These are phyloP conservation scores for Lentinula novae-zelandiae DNA, from an alignment of 1,284 basidiomycete genomes.

Conservation along the genomic window DNA sequence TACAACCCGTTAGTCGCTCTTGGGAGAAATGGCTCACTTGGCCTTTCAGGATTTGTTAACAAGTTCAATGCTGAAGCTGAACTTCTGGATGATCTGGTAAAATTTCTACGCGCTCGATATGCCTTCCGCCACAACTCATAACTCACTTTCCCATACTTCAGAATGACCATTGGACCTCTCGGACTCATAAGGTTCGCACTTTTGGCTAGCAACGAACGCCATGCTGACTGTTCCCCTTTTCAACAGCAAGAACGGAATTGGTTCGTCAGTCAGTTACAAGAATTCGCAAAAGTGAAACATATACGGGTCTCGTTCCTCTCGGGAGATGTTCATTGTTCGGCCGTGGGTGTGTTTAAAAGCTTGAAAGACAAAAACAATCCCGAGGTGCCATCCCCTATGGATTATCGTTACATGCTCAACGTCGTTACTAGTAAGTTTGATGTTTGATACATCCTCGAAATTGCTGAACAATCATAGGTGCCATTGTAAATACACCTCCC, in stretches of 20 bases:
- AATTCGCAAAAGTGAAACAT: conserved; percentile 56
- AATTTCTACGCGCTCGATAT: conserved; percentile 18
- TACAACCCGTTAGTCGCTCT: conserved; percentile 79
- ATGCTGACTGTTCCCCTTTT: conserved; percentile 2
- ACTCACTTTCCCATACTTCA: conserved; percentile 22
- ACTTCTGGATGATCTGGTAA: conserved; percentile 84
- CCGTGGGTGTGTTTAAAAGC: conserved; percentile 78
- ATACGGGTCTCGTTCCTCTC: conserved; percentile 81
- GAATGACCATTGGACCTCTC: conserved; percentile 91
- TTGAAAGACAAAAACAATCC: conserved; percentile 45
- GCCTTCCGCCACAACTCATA: background rate
- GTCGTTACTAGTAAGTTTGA: conserved; percentile 43
- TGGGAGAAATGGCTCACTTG: conserved; percentile 58
- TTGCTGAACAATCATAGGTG: conserved; percentile 38
- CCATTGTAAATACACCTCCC: conserved; percentile 79
- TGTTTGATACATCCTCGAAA: conserved; percentile 5
- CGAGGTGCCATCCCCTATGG: conserved; percentile 49
- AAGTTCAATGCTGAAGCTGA: conserved; percentile 92
- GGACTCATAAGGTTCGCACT: conserved; percentile 63
- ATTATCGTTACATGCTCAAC: conserved; percentile 84
- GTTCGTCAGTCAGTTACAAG: conserved; percentile 79
- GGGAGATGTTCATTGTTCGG: conserved; percentile 89
- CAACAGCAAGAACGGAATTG: conserved; percentile 84
- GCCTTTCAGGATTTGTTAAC: conserved; percentile 80
- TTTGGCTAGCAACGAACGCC: background rate